Evolutionary conservation across 345 rosid species (phyloP), one percentile per base, ranked within the genome.

Genomic region (Tarenaya hassleriana): DNA sequence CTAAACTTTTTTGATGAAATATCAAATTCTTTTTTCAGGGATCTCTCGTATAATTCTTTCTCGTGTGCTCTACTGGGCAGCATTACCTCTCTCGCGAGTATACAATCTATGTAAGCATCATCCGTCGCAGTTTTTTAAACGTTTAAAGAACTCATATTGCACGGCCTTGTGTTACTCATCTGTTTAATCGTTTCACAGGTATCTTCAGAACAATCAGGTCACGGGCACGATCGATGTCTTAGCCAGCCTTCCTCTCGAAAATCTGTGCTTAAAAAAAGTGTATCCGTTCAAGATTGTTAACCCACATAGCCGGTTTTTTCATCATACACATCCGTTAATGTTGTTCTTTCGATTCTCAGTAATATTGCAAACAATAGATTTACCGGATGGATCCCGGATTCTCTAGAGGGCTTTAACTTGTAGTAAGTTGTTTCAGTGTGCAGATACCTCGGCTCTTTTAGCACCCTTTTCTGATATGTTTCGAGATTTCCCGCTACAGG

Each of bases 311-410:
- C 32, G 16, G 0, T 10, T 58, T 18, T 43, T 6, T 16, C n/a
- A 10, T 3, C 52, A 37, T n/a, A n/a, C n/a, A n/a, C 13, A 39
- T 13, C 7, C 4, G 52, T 34, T 46, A 20, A 52, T 31, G 55
- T 52, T 57, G 20, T 50, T 48, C 39, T 51, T 44, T 37, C 10
- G 50, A 56, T 43, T 16, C 19, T 63, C 72, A 92, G 97, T 70
- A 75, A 92, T 38, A 61, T 85, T 15, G 92, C 77, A 42, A 74
- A 80, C 50, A 88, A 92, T 47, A 90, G 17, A 37, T 92, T 92
- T 62, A 83, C 86, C 1, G 98, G 98, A 14, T 92, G 98, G 98
- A 60, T 92, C 56, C 98, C 98, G 1, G 73, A 64, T 7, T 78
- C 73, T 58, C 73, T 92, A 62, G 85, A 77, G 61, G 67, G 57